These are phyloP conservation scores for Cladochytrium replicatum DNA, from an alignment of 192 early-diverging fungal genomes.

Conservation along the genomic window DNA sequence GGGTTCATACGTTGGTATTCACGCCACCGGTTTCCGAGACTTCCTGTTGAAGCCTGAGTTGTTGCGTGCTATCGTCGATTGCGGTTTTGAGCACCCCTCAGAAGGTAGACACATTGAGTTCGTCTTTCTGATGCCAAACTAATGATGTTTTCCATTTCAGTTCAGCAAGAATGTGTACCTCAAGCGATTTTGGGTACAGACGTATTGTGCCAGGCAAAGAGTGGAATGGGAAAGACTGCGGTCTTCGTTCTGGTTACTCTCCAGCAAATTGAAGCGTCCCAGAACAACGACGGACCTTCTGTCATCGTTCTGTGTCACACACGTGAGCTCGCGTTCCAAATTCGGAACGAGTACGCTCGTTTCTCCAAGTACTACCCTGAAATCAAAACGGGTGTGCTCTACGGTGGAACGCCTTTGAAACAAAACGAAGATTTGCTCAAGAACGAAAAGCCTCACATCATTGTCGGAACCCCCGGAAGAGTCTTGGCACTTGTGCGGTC, in stretches of 20 bases:
- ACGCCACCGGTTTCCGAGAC: constrained; percentile 97
- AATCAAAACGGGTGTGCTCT: constrained; percentile 87
- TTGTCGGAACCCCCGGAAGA: constrained; percentile 96
- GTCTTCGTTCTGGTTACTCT: constrained; percentile 93
- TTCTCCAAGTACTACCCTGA: constrained; percentile 94
- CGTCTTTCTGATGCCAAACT: not conserved
- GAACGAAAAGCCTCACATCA: constrained; percentile 87
- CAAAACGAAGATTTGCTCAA: constrained; percentile 75
- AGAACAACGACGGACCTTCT: constrained; percentile 44
- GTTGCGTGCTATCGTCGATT: constrained; percentile 89
- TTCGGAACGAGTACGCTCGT: constrained; percentile 91
- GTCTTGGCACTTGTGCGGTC: constrained; percentile 76
- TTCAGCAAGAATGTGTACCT: constrained; percentile 97
- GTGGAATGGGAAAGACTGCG: constrained; percentile 98
- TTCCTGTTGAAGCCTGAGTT: constrained; percentile 96
- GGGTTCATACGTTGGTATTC: constrained; percentile 96
- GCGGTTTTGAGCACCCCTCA: constrained; percentile 98
- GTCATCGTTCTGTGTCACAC: constrained; percentile 96
- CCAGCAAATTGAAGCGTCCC: constrained; percentile 69
- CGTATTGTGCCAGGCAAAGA: constrained; percentile 96
- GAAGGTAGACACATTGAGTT: constrained; percentile 59
- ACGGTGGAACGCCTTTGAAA: constrained; percentile 75
- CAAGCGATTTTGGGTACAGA: constrained; percentile 95
- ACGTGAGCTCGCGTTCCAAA: constrained; percentile 96
- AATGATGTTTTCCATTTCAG: constrained; percentile 40